Evolutionary conservation across 192 early-diverging fungal genomes (phyloP), one percentile per base, ranked within the genome.

Genomic region (Borealophlyctis nickersoniae): DNA sequence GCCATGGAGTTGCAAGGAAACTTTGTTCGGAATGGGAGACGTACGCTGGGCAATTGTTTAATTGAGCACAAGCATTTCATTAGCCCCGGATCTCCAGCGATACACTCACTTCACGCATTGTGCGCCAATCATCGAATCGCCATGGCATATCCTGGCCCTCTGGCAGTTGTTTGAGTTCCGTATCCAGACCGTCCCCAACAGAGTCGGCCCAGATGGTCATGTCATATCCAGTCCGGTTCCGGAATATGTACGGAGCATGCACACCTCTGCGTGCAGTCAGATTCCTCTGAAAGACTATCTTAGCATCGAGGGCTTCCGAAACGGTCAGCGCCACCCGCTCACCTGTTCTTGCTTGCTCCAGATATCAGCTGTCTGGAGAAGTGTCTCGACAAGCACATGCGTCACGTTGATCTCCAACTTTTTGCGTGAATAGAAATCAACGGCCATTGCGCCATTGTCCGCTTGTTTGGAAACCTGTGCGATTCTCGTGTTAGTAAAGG

Each of bases 111-210:
- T 96, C 93, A 56, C 95, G 88, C 73, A 89, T 86, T 35, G 84
- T 87, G 57, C 91, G 80, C 95, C 95, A 99, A 68, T 99, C 93
- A 60, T 95, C 94, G 63, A 97, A 97, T n/a, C 92, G 82, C 96
- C 96, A 98, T 39, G 90, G 82, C 19, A 92, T 77, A 24, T 88
- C 88, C 27, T 83, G 74, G 19, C 87, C 87, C 63, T 92, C 84
- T 23, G 80, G 72, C n/a, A 94, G 55, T 62, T 83, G 71, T 29
- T 84, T 76, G 30, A 98, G 77, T 23, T 84, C 82, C 28, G 87
- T 88, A 7, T 89, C 89, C 28, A 85, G 50, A 3, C 70, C 75
- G 56, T 71, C 73, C 7, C 65, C 72, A 5, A 56, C 24, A 7
- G 60, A 36, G 26, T 88, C 88, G 16, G 85, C 85, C 95, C 95